Conservation (phyloP, 495 filamentous ascomycete species). For the Aspergillus biplanus region DNA sequence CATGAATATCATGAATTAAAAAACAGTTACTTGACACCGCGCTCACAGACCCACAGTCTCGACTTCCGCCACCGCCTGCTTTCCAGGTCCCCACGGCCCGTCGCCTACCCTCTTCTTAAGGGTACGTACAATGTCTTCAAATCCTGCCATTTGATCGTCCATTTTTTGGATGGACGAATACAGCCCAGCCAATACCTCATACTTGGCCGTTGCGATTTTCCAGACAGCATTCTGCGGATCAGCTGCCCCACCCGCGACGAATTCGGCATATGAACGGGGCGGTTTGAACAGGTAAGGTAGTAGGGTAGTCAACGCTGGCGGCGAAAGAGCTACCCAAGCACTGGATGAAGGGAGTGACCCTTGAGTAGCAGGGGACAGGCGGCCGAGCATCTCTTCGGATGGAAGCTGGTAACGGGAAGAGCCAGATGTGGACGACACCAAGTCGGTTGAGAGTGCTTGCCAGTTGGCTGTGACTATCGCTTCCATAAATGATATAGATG, state of each 20-base stretch:
- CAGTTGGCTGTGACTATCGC: conserved; percentile 61
- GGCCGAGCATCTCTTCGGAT: conserved; percentile 44
- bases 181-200: conserved; percentile 56
- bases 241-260: conserved; percentile 60
- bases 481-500: conserved; percentile 57
- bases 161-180: conserved; percentile 36
- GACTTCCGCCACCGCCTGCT: conserved; percentile 36
- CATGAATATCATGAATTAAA: no score
- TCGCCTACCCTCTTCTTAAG: conserved; percentile 48
- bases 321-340: conserved; percentile 54
- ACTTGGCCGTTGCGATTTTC: conserved; percentile 62
- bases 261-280: conserved; percentile 58
- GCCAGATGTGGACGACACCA: conserved; percentile 19
- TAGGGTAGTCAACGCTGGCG: conserved; percentile 54
- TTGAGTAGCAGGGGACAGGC: conserved; percentile 39
- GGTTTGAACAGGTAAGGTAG: conserved; percentile 64
- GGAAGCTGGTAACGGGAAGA: conserved; percentile 46
- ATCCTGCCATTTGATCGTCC: conserved; percentile 36
- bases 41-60: conserved; percentile 42
- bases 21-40: neutral
- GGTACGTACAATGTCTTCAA: conserved; percentile 50
- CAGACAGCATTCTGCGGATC: conserved; percentile 62
- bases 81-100: conserved; percentile 46
- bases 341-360: conserved; percentile 51
- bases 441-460: conserved; percentile 39